Evolutionary conservation across 2,329 filamentous ascomycete genomes (phyloP).

Genomic region (Delphinella strobiligena): DNA sequence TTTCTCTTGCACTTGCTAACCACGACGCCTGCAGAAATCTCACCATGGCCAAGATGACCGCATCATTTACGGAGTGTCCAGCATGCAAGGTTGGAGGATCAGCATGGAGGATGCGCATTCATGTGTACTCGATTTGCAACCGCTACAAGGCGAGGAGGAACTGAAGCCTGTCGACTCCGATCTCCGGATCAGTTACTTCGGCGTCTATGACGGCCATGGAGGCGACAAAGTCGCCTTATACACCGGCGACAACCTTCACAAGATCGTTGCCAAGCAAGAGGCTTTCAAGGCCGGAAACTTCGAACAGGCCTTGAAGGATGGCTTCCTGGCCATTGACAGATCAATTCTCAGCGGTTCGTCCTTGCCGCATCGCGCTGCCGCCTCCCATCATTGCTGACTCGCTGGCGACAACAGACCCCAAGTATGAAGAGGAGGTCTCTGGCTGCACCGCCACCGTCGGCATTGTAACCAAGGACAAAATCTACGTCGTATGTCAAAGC

Average conservation of each 20-base stretch:
- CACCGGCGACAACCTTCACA: constrained; percentile 82
- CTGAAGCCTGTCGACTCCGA: constrained; percentile 48
- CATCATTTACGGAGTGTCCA: constrained; percentile 85
- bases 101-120: constrained; percentile 98
- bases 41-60: constrained; percentile 85
- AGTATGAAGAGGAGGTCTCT: constrained; percentile 95
- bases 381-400: constrained; percentile 9
- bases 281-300: constrained; percentile 84
- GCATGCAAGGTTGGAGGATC: constrained; percentile 99
- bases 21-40: constrained; percentile 53
- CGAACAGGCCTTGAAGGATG: constrained; percentile 92
- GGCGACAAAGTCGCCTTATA: constrained; percentile 94
- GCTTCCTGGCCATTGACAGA: constrained; percentile 88
- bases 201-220: constrained; percentile 94
- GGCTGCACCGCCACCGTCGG: constrained; percentile 93
- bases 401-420: constrained; percentile 55
- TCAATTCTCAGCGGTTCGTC: constrained; percentile 84
- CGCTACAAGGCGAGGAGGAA: constrained; percentile 41
- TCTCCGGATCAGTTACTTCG: constrained; percentile 83
- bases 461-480: constrained; percentile 79
- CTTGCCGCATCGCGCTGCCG: background rate
- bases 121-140: constrained; percentile 73
- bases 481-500: constrained; percentile 69
- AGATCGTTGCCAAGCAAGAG: constrained; percentile 90
- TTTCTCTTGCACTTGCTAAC: constrained; percentile 2